Evolutionary conservation across 768 basidiomycete species (phyloP).

Genomic region (Boletus tylopilopsis): DNA sequence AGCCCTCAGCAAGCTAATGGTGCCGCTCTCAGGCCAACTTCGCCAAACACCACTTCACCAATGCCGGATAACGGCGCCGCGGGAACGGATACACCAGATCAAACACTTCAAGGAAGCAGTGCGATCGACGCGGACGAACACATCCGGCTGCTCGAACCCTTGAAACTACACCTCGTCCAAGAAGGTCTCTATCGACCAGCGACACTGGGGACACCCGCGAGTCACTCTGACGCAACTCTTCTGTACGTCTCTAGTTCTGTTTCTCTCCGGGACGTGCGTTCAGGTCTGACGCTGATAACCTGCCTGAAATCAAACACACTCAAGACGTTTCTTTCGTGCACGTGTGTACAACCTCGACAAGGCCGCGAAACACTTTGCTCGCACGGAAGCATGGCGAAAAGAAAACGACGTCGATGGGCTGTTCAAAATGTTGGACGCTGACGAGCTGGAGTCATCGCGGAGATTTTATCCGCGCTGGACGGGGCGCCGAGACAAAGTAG

Average conservation of each 20-base stretch:
- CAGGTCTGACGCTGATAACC: no score
- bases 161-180: constrained; percentile 49
- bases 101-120: not conserved
- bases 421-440: constrained; percentile 52
- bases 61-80: no score
- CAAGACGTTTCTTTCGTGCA: constrained; percentile 81
- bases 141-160: constrained; percentile 34
- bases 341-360: constrained; percentile 58
- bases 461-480: constrained; percentile 81
- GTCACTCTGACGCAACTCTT: constrained; percentile 64
- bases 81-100: not conserved
- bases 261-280: no score
- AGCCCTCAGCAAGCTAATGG: not conserved
- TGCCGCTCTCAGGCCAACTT: not conserved
- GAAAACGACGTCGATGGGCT: constrained; percentile 59
- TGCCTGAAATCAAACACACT: not conserved
- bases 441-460: constrained; percentile 57
- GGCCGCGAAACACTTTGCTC: constrained; percentile 69
- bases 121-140: not conserved
- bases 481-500: constrained; percentile 70
- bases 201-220: constrained; percentile 34
- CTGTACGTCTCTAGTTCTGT: constrained; percentile 42
- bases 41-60: not conserved
- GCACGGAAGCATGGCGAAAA: constrained; percentile 65
- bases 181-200: constrained; percentile 50